Conservation (phyloP, 441 rosid species). For the Rhodomyrtus psidioides region DNA sequence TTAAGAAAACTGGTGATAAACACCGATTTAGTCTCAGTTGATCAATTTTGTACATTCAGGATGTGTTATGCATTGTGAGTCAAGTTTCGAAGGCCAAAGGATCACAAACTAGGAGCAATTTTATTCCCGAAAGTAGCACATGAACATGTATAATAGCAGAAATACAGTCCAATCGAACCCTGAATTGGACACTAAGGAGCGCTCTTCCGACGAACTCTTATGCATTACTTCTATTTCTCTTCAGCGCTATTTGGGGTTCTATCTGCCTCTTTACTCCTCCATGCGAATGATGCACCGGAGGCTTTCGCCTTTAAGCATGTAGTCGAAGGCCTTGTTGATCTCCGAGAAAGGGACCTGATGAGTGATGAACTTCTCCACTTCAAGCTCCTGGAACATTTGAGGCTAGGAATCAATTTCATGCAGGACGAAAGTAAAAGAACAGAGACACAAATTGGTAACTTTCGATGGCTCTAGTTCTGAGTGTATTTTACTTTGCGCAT, state of each 20-base stretch:
- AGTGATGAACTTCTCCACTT: slow-evolving; percentile 29
- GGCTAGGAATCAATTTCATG: neutral
- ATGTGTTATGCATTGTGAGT: neutral
- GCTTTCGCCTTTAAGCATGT: slow-evolving; percentile 28
- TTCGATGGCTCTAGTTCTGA: neutral
- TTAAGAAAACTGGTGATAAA: neutral
- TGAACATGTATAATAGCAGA: neutral
- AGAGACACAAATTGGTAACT: neutral
- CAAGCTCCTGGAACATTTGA: slow-evolving; percentile 17
- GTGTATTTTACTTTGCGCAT: slow-evolving; percentile 46
- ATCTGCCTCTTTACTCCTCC: neutral
- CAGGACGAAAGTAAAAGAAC: neutral
- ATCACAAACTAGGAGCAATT: neutral
- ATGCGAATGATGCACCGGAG: slow-evolving; percentile 26
- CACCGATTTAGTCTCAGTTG: neutral
- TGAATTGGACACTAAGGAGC: neutral
- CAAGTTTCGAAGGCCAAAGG: neutral
- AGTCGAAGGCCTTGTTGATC: slow-evolving; percentile 34
- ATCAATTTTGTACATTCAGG: neutral
- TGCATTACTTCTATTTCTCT: neutral
- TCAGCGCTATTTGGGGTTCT: neutral
- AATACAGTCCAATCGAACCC: neutral
- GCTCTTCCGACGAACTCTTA: neutral
- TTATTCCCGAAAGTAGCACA: neutral
- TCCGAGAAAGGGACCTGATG: slow-evolving; percentile 26